Evolutionary conservation across 129 eudicot genomes (phyloP).

Genomic region (Chrysanthemum lavandulifolium): DNA sequence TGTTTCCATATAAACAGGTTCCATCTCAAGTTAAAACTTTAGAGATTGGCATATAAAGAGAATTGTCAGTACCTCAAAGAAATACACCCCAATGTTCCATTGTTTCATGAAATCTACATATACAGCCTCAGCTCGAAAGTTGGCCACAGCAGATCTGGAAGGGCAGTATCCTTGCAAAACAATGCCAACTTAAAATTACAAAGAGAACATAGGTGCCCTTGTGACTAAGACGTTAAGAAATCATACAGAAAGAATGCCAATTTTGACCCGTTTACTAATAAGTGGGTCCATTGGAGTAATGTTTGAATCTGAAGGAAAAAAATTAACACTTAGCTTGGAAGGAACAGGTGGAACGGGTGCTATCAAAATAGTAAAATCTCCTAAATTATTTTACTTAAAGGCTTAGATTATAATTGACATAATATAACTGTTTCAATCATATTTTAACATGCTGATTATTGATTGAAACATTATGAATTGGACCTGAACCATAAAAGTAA

Average conservation of each 20-base stretch:
- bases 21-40: neutral
- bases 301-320: neutral
- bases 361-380: no score
- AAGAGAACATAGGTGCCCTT: neutral
- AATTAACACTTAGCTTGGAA: neutral
- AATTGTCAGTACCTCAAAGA: constrained; percentile 60
- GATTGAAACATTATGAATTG: neutral
- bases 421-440: neutral
- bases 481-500: no score
- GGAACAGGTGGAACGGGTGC: neutral
- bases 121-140: constrained; percentile 75
- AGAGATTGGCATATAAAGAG: neutral
- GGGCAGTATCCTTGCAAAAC: constrained; percentile 72
- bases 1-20: neutral
- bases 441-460: neutral
- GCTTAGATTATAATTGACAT: no score
- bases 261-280: neutral
- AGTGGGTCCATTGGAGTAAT: neutral
- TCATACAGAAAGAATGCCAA: neutral
- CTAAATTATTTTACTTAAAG: no score
- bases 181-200: constrained; percentile 19
- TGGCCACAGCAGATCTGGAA: constrained; percentile 74
- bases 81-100: constrained; percentile 96
- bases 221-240: neutral
- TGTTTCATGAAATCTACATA: constrained; percentile 89